phyloP scores from a whole-genome alignment of 2,329 filamentous ascomycete genomes.

The Diaporthe citri region DNA sequence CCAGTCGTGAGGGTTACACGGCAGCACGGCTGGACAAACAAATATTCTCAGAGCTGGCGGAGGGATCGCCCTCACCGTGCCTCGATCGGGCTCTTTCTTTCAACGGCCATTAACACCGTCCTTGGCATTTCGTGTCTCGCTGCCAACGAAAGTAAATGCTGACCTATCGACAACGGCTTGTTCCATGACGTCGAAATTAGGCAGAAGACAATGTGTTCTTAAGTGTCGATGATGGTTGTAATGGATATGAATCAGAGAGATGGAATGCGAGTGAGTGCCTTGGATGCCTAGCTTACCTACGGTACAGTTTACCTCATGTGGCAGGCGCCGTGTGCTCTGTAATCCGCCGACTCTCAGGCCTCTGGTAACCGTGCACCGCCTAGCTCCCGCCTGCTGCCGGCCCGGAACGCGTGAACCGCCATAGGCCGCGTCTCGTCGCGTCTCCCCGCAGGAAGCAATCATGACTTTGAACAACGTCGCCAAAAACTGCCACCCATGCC shows the following conservation, averaged over 20 bases:
- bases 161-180: not conserved
- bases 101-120: slow-evolving; percentile 2
- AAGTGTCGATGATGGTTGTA: not conserved
- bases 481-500: not conserved
- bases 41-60: not conserved
- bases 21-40: slow-evolving; percentile 14
- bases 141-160: not conserved
- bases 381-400: slow-evolving; percentile 24
- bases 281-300: not conserved
- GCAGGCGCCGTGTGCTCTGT: not conserved
- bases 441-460: slow-evolving; percentile 4
- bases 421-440: slow-evolving; percentile 15
- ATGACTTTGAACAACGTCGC: not conserved
- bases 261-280: not conserved
- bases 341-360: not conserved
- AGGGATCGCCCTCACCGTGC: slow-evolving; percentile 8
- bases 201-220: not conserved
- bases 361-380: not conserved
- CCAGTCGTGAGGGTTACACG: slow-evolving; percentile 28
- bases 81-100: slow-evolving; percentile 29
- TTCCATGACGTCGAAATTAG: not conserved
- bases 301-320: not conserved
- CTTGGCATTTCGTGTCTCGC: not conserved
- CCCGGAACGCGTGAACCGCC: slow-evolving; percentile 35
- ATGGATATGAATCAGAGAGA: not conserved